Evolutionary conservation across 1,284 basidiomycete species (phyloP), one percentile per base, ranked within the genome.

Genomic region (Sanghuangporus sanghuang): DNA sequence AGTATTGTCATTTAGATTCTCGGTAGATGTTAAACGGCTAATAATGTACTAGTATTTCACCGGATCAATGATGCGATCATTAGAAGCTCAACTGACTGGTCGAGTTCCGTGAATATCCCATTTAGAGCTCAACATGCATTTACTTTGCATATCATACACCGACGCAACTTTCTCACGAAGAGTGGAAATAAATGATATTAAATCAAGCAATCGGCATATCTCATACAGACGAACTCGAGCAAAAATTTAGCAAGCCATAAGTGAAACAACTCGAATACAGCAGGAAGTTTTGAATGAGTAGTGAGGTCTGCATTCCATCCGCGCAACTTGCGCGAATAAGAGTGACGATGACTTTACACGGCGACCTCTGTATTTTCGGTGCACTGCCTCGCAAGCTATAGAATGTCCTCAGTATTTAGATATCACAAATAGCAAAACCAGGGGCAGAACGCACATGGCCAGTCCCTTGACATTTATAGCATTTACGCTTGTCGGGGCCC

Each of bases 401-500:
- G 49, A 58, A 60, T 40, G 68, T 72, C 66, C 66, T 62, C 32
- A 61, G 61, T 61, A 49, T 61, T 36, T 54, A 57, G 42, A 38
- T 38, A n/a, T 48, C 12, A 16, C 48, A 42, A 32, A 27, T 36
- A 14, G 23, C n/a, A 63, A 21, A 50, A 42, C n/a, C 46, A 14
- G 55, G 48, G 16, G 36, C 27, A 46, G 23, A 40, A 75, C 82
- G 71, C 70, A 93, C 91, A 79, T 93, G 92, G 67, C 92, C 91
- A 73, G 90, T 87, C 73, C 88, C 85, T 71, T 91, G 87, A 71
- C 92, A 94, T 72, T 90, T 92, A 77, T 91, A 93, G 74, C 92
- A 94, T 52, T 87, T 90, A 12, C 44, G 44, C 78, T 90, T 92
- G 69, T 74, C 84, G 76, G 84, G 89, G 74, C 81, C 85, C 58